Evolutionary conservation across 2,329 filamentous ascomycete species (phyloP).

Genomic region (Colletotrichum acutatum): DNA sequence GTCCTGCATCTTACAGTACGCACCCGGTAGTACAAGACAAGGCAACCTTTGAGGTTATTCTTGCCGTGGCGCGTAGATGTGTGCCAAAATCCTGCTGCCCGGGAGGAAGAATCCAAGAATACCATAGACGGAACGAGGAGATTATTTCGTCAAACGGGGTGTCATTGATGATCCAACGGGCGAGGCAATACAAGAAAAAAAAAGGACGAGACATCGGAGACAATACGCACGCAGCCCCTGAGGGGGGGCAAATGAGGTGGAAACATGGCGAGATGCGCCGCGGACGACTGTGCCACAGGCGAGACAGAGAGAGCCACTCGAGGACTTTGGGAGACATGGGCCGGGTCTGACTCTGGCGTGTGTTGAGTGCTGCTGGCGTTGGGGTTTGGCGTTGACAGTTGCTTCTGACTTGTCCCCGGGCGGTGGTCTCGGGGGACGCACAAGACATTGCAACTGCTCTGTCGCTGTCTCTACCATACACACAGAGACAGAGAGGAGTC

Average conservation of each 20-base stretch:
- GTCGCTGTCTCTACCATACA: neutral
- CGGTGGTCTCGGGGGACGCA: neutral
- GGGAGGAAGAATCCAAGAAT: neutral
- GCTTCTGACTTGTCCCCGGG: neutral
- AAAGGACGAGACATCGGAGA: no score
- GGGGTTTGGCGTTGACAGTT: neutral
- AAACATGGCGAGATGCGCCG: neutral
- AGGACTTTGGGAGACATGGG: neutral
- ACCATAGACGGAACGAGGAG: neutral
- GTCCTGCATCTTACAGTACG: neutral
- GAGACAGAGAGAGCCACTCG: neutral
- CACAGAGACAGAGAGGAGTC: neutral
- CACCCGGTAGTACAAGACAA: slow-evolving; percentile 5
- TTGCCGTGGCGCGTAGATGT: slow-evolving; percentile 6
- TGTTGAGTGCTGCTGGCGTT: neutral
- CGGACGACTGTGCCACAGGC: slow-evolving; percentile 3
- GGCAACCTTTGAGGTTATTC: slow-evolving; percentile 4
- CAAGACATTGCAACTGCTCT: neutral
- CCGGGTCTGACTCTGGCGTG: neutral
- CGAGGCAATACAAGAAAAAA: neutral
- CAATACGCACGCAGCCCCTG: neutral
- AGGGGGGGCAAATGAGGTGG: slow-evolving; percentile 24
- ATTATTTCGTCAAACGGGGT: neutral
- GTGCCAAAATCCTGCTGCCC: neutral
- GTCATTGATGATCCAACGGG: neutral